Evolutionary conservation across 2,329 filamentous ascomycete species (phyloP).

Genomic region (Emydomyces testavorans): DNA sequence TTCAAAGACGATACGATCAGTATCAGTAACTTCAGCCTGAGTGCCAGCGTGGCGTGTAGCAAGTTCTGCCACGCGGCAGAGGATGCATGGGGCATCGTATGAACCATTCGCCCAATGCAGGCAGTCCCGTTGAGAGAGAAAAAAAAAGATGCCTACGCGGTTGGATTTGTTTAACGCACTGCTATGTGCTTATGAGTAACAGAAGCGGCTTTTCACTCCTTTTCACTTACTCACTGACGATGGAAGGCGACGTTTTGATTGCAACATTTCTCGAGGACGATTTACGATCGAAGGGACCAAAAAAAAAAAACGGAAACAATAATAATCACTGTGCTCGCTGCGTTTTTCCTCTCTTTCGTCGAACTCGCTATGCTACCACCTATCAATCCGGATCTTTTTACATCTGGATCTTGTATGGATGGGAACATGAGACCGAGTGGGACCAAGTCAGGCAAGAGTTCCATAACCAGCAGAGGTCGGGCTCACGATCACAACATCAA

Average conservation of each 20-base stretch:
- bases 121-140: too few species aligned
- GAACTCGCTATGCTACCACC: slow-evolving; percentile 10
- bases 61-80: slow-evolving; percentile 99
- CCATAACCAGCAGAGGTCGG: slow-evolving; percentile 1
- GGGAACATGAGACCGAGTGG: slow-evolving; percentile 20
- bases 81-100: slow-evolving; percentile 83
- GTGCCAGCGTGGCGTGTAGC: slow-evolving; percentile 95
- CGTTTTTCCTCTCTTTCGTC: background rate
- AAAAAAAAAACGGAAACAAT: background rate
- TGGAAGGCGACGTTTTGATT: background rate
- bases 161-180: background rate
- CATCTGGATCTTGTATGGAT: slow-evolving; percentile 12
- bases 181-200: background rate
- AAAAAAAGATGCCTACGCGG: background rate
- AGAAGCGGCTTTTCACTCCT: background rate
- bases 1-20: slow-evolving; percentile 95
- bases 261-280: background rate
- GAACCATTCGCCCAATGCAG: background rate
- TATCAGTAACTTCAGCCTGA: slow-evolving; percentile 96
- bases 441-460: slow-evolving; percentile 27
- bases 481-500: slow-evolving; percentile 60
- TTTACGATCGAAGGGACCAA: background rate
- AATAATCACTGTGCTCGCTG: background rate
- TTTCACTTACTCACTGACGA: slow-evolving; percentile 5
- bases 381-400: slow-evolving; percentile 10